phyloP scores from a whole-genome alignment of 441 rosid genomes.

The Pelargonium fulgidum region DNA sequence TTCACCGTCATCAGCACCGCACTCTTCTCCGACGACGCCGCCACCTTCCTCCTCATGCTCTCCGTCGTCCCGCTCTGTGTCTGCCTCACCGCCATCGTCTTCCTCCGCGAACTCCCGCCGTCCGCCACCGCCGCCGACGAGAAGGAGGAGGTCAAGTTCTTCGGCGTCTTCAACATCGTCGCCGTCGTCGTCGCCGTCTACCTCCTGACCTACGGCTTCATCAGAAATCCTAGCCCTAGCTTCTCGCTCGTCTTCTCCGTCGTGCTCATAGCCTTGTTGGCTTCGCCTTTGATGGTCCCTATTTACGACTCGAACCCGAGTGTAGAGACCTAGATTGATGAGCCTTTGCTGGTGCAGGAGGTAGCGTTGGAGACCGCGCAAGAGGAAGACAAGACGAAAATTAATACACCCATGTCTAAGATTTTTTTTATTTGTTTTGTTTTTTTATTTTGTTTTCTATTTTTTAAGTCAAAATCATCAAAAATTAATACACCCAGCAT shows the following conservation, averaged over 20 bases:
- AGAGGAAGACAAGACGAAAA: no score
- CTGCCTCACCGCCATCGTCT: conserved; percentile 56
- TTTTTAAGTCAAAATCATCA: no score
- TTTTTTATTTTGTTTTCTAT: no score
- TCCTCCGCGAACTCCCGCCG: conserved; percentile 67
- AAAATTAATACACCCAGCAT: no score
- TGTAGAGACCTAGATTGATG: conserved; percentile 31
- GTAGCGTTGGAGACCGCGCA: conserved; percentile 5
- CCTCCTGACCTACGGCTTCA: conserved; percentile 44
- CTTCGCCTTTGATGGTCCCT: conserved; percentile 56
- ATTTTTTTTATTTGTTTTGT: no score
- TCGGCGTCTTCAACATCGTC: conserved; percentile 48
- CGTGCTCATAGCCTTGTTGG: conserved; percentile 41
- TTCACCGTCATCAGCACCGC: conserved; percentile 71
- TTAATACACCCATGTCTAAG: no score
- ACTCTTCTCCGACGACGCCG: conserved; percentile 46
- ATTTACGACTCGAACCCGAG: conserved; percentile 29
- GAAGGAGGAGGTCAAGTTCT: conserved; percentile 48
- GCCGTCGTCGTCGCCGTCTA: conserved; percentile 66
- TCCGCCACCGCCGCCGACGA: conserved; percentile 33
- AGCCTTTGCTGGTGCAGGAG: conserved; percentile 38
- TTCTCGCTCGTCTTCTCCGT: conserved; percentile 37
- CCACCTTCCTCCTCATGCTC: conserved; percentile 58
- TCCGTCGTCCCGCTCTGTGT: conserved; percentile 55
- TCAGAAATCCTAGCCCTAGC: conserved; percentile 25